Percentiles rank a stretch among this genome's conserved stretches.
These are phyloP conservation scores for Beta macrorhiza DNA, from an alignment of 179 eudicot genomes.

Conservation along the genomic window DNA sequence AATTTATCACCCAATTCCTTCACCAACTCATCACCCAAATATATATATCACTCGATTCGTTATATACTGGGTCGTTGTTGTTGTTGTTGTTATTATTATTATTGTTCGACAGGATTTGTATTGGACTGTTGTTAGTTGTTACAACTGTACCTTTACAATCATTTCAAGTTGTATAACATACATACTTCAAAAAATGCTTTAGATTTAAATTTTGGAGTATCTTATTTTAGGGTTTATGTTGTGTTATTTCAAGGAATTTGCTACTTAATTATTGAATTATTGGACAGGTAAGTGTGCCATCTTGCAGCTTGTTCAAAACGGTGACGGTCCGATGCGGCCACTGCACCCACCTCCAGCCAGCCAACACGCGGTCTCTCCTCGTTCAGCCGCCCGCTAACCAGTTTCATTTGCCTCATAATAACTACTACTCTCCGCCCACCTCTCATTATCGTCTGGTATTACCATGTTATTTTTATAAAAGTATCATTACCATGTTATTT, in stretches of 20 bases:
- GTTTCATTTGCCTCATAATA: constrained; percentile 47
- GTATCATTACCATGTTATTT: not conserved
- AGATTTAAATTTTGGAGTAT: constrained; percentile 10
- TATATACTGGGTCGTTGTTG: not conserved
- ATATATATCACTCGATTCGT: not conserved
- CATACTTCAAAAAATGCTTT: not conserved
- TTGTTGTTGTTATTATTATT: not conserved
- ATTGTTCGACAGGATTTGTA: too few relatives aligned
- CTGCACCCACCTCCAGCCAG: constrained; percentile 80
- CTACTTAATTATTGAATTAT: too few relatives aligned
- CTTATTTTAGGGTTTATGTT: constrained; percentile 3
- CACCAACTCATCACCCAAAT: not conserved
- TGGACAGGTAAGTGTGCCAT: constrained; percentile 84
- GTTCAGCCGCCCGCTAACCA: constrained; percentile 48
- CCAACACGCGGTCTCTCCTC: constrained; percentile 59
- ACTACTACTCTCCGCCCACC: constrained; percentile 51
- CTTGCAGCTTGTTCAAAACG: constrained; percentile 74
- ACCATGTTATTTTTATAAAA: not conserved
- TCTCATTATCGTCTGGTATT: constrained; percentile 57
- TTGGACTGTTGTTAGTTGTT: not conserved
- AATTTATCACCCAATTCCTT: not conserved
- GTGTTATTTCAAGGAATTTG: not conserved
- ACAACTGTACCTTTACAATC: not conserved
- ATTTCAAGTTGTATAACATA: not conserved
- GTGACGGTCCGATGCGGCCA: constrained; percentile 98